Evolutionary conservation across 352 stramenopile species (phyloP).

Genomic region (Phytopythium kandeliae): DNA sequence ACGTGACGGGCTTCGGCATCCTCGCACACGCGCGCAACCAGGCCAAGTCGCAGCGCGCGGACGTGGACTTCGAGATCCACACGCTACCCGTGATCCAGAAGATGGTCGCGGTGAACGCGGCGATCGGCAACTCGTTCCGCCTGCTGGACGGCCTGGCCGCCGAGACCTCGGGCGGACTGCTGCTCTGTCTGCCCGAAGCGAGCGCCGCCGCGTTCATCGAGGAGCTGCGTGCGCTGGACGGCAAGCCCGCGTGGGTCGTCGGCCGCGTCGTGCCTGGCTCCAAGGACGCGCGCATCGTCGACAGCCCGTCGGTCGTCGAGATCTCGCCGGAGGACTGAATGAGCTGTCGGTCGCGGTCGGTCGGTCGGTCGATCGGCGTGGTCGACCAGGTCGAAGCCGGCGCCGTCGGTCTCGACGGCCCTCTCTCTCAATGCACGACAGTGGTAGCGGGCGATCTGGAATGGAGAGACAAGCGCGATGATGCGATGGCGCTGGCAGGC

Average conservation of each 20-base stretch:
- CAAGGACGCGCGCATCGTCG: constrained; percentile 57
- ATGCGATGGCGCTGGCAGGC: no score
- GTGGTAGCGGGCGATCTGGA: no score
- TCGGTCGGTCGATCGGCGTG: no score
- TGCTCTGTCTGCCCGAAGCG: constrained; percentile 87
- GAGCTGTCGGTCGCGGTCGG: no score
- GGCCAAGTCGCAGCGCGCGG: constrained; percentile 84
- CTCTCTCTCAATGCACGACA: no score
- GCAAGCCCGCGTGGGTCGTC: constrained; percentile 90
- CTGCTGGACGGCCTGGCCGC: constrained; percentile 89
- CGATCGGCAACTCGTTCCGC: constrained; percentile 90
- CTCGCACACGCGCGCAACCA: constrained; percentile 92
- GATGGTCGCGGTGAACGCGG: constrained; percentile 85
- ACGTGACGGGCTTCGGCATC: constrained; percentile 95
- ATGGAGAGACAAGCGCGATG: no score
- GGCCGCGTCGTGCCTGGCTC: constrained; percentile 81
- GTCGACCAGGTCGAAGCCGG: no score
- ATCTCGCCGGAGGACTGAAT: constrained; percentile 37
- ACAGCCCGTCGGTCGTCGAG: constrained; percentile 48
- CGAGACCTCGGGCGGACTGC: constrained; percentile 92
- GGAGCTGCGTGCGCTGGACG: constrained; percentile 85
- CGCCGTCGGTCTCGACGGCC: no score
- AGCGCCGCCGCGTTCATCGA: constrained; percentile 83
- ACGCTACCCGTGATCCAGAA: constrained; percentile 91
- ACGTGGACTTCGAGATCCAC: constrained; percentile 91